A percentile compares a stretch with the other conserved stretches of the same genome.
phyloP scores from a whole-genome alignment of 2,329 filamentous ascomycete species.

The Verticillium klebahnii region DNA sequence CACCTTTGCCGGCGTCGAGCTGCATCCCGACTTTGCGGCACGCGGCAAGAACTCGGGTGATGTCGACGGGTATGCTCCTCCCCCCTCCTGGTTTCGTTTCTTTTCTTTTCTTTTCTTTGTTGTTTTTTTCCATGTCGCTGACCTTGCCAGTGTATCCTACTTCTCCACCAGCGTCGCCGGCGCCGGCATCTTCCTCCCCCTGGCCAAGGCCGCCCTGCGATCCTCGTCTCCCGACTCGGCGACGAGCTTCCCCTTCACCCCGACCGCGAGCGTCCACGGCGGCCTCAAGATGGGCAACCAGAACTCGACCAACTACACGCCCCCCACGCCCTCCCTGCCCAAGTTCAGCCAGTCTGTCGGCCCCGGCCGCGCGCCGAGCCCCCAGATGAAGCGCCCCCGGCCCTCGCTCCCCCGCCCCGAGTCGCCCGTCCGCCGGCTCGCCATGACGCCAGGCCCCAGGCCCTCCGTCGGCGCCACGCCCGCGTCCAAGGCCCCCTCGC shows the following conservation, averaged over 20 bases:
- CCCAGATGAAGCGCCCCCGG: conserved; percentile 65
- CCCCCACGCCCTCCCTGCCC: conserved; percentile 60
- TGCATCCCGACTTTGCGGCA: conserved; percentile 72
- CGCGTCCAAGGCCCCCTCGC: conserved; percentile 42
- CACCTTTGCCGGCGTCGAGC: conserved; percentile 86
- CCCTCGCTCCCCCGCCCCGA: conserved; percentile 83
- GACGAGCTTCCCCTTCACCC: conserved; percentile 58
- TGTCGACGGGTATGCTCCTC: conserved; percentile 71
- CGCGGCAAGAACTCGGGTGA: conserved; percentile 95
- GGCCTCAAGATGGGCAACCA: conserved; percentile 51
- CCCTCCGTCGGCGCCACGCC: conserved; percentile 52
- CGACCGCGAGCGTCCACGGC: conserved; percentile 58
- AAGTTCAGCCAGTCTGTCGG: conserved; percentile 90
- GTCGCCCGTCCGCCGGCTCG: conserved; percentile 68
- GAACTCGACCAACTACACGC: conserved; percentile 56
- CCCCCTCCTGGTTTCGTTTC: too few relatives aligned
- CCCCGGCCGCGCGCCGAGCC: conserved; percentile 66
- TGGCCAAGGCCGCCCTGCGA: conserved; percentile 72
- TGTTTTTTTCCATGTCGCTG: conserved; percentile 13
- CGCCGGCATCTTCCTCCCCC: conserved; percentile 88
- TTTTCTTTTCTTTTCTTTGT: not conserved
- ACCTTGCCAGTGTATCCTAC: conserved; percentile 58
- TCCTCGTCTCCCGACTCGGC: conserved; percentile 48
- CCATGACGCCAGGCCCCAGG: conserved; percentile 52
- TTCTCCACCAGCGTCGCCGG: conserved; percentile 75